Evolutionary conservation across 2,329 filamentous ascomycete genomes (phyloP), one percentile per base, ranked within the genome.

Genomic region (Nakataea oryzae): DNA sequence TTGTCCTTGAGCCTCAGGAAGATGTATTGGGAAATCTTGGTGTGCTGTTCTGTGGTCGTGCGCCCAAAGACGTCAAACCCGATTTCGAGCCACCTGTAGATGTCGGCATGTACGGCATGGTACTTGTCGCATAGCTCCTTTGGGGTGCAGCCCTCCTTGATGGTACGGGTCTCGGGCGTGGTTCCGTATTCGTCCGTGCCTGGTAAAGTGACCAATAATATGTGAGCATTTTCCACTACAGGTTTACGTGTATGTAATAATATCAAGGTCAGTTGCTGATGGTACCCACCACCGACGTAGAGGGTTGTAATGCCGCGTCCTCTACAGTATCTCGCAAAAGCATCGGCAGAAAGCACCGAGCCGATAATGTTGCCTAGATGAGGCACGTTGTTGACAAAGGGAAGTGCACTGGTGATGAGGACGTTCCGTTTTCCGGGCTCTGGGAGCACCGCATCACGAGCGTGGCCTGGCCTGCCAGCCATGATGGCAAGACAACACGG

Each of bases 61-160:
- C 87, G 83, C 60, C 88, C 88, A 69, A 91, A 91, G 71, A 88
- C 84, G 74, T 91, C 88, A 71, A 91, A 91, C 54, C 78, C 83
- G 69, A 91, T 89, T 69, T 87, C 84, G 74, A 91, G 91, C 88
- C 88, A 91, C 68, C 89, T 79, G 73, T 91, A 91, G 62, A 96
- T 88, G 57, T 89, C 89, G 68, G 90, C 85, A 76, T 96, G 93
- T 63, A 95, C 86, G 69, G 85, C 86, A 76, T 93, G 89, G 79
- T 95, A 96, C 78, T 96, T 93, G 75, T 90, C 85, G 78, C 93
- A 96, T 9, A 97, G 85, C 72, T 62, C 92, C 83, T 70, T 89
- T 81, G 28, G 92, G 91, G 13, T 88, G 66, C 91, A 79, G 14
- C 87, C 87, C 72, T 93, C 91, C 74, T 96, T 90, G 54, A 96